These are phyloP conservation scores for Talaromyces proteolyticus DNA, from an alignment of 495 filamentous ascomycete species.

Conservation along the genomic window DNA sequence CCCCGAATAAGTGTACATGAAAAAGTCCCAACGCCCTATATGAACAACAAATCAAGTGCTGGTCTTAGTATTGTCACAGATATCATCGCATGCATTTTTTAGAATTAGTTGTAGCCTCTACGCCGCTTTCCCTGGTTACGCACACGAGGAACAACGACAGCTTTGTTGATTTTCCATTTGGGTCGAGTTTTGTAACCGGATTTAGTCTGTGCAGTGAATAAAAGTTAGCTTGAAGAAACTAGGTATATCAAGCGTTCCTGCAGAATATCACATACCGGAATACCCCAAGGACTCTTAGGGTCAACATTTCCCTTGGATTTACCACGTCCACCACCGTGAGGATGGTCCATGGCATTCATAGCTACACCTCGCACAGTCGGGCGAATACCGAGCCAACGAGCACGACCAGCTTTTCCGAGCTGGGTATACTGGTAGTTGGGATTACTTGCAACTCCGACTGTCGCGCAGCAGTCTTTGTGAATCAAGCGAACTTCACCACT, in stretches of 20 bases:
- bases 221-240: slow-evolving; percentile 8
- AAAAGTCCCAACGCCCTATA: neutral
- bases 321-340: slow-evolving; percentile 96
- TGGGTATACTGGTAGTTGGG: slow-evolving; percentile 82
- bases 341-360: slow-evolving; percentile 96
- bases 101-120: slow-evolving; percentile 40
- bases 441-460: slow-evolving; percentile 90
- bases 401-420: slow-evolving; percentile 90
- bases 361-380: slow-evolving; percentile 94
- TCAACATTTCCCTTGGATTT: slow-evolving; percentile 97
- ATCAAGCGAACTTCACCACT: slow-evolving; percentile 88
- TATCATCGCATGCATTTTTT: neutral
- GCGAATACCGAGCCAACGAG: slow-evolving; percentile 85
- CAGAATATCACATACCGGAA: slow-evolving; percentile 60
- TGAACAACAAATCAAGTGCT: neutral
- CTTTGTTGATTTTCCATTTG: slow-evolving; percentile 72
- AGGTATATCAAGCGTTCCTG: slow-evolving; percentile 5
- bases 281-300: slow-evolving; percentile 93
- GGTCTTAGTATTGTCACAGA: neutral
- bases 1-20: no score
- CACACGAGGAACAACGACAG: slow-evolving; percentile 65
- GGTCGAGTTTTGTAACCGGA: slow-evolving; percentile 92
- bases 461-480: slow-evolving; percentile 86
- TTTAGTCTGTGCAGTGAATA: slow-evolving; percentile 64
- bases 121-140: slow-evolving; percentile 72